These are phyloP conservation scores for Taxillus chinensis DNA, from an alignment of 164 flowering plant species.

Conservation along the genomic window DNA sequence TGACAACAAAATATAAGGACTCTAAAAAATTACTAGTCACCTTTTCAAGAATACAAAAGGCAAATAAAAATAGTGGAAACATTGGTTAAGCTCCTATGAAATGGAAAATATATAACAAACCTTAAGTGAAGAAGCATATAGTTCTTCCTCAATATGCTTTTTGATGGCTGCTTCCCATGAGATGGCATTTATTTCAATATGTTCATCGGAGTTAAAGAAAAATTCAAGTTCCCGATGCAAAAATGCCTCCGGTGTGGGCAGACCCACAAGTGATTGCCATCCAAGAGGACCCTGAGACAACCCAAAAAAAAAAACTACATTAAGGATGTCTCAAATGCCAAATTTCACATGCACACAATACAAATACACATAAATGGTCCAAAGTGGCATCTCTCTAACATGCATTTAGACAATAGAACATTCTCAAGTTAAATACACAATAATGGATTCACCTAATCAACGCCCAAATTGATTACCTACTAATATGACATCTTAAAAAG, in stretches of 20 bases:
- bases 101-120: conserved; percentile 17
- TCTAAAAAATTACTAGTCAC: no score
- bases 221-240: conserved; percentile 33
- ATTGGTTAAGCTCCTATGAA: no score
- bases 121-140: conserved; percentile 62
- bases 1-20: no score
- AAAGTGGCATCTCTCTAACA: neutral
- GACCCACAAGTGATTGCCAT: conserved; percentile 59
- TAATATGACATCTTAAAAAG: neutral
- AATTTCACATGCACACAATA: neutral
- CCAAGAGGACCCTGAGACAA: conserved; percentile 78
- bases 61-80: neutral
- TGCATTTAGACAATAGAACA: neutral
- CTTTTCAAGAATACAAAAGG: no score
- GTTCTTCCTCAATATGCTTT: conserved; percentile 77
- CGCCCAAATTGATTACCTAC: neutral
- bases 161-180: conserved; percentile 94
- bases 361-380: neutral
- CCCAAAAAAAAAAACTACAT: conserved; percentile 2
- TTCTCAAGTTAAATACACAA: neutral
- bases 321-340: neutral
- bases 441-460: neutral
- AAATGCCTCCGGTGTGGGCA: conserved; percentile 41
- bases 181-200: conserved; percentile 49
- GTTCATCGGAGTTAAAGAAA: conserved; percentile 30